Conservation (phyloP, 2,329 filamentous ascomycete genomes). For the Sclerotinia sclerotiorum region DNA sequence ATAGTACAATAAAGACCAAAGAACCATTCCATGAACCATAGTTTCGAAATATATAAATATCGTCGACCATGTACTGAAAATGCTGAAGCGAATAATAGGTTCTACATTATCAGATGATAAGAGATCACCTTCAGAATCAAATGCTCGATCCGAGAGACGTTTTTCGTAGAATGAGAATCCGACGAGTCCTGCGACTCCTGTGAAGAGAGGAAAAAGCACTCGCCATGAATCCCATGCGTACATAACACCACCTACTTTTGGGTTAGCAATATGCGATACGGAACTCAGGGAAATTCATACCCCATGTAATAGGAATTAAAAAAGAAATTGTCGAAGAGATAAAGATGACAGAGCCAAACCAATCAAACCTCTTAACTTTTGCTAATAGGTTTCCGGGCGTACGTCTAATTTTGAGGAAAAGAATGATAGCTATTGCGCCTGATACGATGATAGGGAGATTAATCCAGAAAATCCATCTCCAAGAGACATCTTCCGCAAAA, state of each 20-base stretch:
- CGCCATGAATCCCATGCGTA: conserved; percentile 63
- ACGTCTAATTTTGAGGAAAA: conserved; percentile 37
- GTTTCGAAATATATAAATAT: conserved; percentile 53
- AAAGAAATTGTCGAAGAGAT: conserved; percentile 58
- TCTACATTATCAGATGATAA: conserved; percentile 33
- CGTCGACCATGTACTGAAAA: conserved; percentile 51
- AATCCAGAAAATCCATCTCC: conserved; percentile 64
- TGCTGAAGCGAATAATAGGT: conserved; percentile 45
- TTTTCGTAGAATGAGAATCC: conserved; percentile 55
- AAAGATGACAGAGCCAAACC: conserved; percentile 61
- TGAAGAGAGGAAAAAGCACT: conserved; percentile 59
- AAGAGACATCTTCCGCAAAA: conserved; percentile 52
- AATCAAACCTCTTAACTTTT: conserved; percentile 57
- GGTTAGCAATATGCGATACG: not conserved
- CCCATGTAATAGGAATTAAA: conserved; percentile 63
- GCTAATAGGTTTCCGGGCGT: conserved; percentile 29
- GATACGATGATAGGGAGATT: conserved; percentile 37
- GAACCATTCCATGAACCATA: conserved; percentile 57
- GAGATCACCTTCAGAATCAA: conserved; percentile 32
- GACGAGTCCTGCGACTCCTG: conserved; percentile 54
- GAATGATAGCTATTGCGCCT: conserved; percentile 32
- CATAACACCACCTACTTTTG: conserved; percentile 53
- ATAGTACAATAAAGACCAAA: conserved; percentile 57
- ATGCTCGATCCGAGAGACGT: conserved; percentile 32
- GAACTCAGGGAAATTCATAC: conserved; percentile 17